Conservation (phyloP, 1,139 yeast genomes). For the Candida tunisiensis region DNA sequence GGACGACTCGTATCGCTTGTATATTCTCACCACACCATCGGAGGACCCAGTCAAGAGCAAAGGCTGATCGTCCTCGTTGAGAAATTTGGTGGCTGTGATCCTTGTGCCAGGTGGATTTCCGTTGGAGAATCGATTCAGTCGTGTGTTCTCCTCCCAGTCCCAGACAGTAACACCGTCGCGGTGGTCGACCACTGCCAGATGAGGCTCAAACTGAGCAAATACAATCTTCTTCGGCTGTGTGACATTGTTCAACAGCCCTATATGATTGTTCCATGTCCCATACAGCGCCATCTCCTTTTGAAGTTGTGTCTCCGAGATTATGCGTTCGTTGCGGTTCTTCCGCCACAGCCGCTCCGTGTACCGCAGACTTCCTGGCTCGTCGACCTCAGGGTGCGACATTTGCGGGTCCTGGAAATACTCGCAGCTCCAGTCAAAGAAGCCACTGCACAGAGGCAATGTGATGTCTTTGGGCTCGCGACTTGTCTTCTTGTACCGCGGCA, state of each 20-base stretch:
- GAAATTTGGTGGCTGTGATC: slow-evolving; percentile 69
- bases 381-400: slow-evolving; percentile 70
- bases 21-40: slow-evolving; percentile 83
- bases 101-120: slow-evolving; percentile 78
- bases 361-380: slow-evolving; percentile 86
- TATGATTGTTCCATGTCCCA: slow-evolving; percentile 70
- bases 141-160: slow-evolving; percentile 60
- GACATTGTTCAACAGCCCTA: slow-evolving; percentile 49
- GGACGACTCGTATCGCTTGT: slow-evolving; percentile 51
- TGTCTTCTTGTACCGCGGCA: background rate
- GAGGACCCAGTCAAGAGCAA: slow-evolving; percentile 76
- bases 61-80: slow-evolving; percentile 88
- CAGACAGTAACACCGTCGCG: slow-evolving; percentile 72
- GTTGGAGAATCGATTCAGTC: slow-evolving; percentile 58
- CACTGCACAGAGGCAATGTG: slow-evolving; percentile 40
- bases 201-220: slow-evolving; percentile 85
- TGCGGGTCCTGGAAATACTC: slow-evolving; percentile 97
- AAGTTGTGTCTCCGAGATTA: slow-evolving; percentile 77
- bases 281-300: slow-evolving; percentile 71
- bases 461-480: slow-evolving; percentile 5
- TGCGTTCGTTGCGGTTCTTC: slow-evolving; percentile 70
- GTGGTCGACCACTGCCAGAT: slow-evolving; percentile 68
- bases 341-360: slow-evolving; percentile 80
- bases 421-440: slow-evolving; percentile 73
- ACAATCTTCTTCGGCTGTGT: slow-evolving; percentile 65